These are phyloP conservation scores for Lipomyces mesembrius DNA, from an alignment of 805 yeast genomes.

Conservation along the genomic window DNA sequence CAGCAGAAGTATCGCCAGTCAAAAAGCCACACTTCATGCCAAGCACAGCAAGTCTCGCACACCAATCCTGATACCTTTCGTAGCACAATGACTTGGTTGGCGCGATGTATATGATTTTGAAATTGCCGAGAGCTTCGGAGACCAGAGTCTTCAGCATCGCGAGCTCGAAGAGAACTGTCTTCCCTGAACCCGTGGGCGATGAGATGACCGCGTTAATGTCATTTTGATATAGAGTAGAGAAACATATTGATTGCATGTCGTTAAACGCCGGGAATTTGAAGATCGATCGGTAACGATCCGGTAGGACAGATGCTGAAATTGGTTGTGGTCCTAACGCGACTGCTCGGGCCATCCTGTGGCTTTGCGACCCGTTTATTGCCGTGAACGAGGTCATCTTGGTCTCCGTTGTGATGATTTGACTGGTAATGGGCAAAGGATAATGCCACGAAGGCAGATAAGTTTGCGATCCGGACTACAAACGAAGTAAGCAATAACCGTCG, in stretches of 20 bases:
- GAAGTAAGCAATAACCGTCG: too few relatives aligned
- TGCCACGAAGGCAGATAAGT: background rate
- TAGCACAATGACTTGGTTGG: conserved; percentile 64
- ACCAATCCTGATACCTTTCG: conserved; percentile 57
- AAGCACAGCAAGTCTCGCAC: conserved; percentile 47
- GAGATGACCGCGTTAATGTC: conserved; percentile 54
- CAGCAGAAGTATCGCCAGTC: conserved; percentile 58
- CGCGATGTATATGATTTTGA: conserved; percentile 55
- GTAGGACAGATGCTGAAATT: conserved; percentile 40
- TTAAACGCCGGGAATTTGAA: conserved; percentile 52
- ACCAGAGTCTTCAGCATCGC: conserved; percentile 50
- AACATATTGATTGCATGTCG: conserved; percentile 57
- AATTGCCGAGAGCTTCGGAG: conserved; percentile 21
- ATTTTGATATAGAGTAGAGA: conserved; percentile 46
- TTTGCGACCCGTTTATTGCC: background rate
- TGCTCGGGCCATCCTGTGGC: background rate
- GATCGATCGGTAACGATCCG: conserved; percentile 48
- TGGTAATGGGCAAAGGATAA: background rate
- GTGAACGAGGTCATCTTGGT: background rate
- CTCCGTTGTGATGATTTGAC: background rate
- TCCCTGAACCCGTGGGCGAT: conserved; percentile 66
- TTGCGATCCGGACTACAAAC: too few relatives aligned
- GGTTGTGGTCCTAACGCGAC: background rate
- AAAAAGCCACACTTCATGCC: conserved; percentile 55
- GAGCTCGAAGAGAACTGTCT: conserved; percentile 59